Percentiles rank a stretch among this genome's conserved stretches.
These are phyloP conservation scores for Zalaria sp. DNA, from an alignment of 2,329 filamentous ascomycete genomes.

Conservation along the genomic window DNA sequence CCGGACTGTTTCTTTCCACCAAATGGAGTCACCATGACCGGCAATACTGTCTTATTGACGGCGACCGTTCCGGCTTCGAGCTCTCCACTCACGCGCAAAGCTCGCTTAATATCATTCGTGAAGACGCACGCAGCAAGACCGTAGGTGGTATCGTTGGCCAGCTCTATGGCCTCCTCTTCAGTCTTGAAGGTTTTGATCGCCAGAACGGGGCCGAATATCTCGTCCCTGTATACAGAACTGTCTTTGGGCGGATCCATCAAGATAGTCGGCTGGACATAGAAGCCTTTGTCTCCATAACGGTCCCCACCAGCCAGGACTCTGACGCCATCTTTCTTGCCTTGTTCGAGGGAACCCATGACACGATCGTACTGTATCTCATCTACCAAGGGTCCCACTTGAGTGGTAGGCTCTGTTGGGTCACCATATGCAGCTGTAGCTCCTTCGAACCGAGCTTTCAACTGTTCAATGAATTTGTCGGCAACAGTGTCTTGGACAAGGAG, in stretches of 20 bases:
- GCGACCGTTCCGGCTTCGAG: conserved; percentile 11
- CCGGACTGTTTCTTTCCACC: conserved; percentile 38
- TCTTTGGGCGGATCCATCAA: conserved; percentile 29
- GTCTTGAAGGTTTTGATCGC: conserved; percentile 11
- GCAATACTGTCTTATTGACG: conserved; percentile 18
- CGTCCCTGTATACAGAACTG: conserved; percentile 10
- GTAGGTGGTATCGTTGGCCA: conserved; percentile 24
- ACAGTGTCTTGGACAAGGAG: conserved; percentile 10
- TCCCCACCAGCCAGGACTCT: conserved; percentile 12
- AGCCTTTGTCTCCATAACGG: conserved; percentile 19
- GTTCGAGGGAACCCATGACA: conserved; percentile 16
- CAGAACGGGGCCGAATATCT: conserved; percentile 14
- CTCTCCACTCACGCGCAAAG: conserved; percentile 8
- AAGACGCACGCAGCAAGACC: conserved; percentile 22
- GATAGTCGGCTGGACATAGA: conserved; percentile 32
- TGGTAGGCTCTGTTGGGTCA: background rate
- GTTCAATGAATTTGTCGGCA: conserved; percentile 9
- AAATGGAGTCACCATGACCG: conserved; percentile 31
- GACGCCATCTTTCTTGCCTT: conserved; percentile 10
- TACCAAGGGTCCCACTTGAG: conserved; percentile 6
- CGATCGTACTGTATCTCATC: conserved; percentile 13
- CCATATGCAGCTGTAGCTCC: background rate
- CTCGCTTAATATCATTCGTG: conserved; percentile 23
- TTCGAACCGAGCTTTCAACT: conserved; percentile 7
- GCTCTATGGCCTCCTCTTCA: conserved; percentile 23